Evolutionary conservation across 106 monocot genomes (phyloP).

Genomic region (Phalaenopsis aphrodite): DNA sequence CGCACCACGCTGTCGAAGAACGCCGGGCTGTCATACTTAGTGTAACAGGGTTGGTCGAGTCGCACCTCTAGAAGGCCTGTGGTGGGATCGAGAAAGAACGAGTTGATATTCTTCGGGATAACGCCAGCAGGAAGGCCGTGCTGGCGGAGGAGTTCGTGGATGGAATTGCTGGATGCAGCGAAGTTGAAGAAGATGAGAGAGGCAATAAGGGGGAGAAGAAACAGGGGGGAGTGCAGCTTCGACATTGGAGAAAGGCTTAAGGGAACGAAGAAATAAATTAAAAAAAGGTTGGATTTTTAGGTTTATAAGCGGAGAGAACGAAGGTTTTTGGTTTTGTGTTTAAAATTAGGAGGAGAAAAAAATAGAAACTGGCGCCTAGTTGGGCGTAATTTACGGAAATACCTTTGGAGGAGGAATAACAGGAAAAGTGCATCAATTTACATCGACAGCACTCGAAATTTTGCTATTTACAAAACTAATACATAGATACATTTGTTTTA

Average conservation of each 20-base stretch:
- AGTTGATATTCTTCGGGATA: conserved; percentile 42
- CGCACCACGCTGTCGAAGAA: conserved; percentile 55
- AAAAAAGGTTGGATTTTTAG: neutral
- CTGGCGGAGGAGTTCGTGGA: conserved; percentile 54
- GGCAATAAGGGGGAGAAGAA: neutral
- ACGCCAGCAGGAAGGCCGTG: conserved; percentile 76
- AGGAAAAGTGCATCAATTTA: no score
- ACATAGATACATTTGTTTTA: no score
- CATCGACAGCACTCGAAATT: no score
- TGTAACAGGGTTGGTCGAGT: conserved; percentile 59
- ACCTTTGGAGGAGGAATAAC: no score
- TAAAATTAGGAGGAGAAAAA: neutral
- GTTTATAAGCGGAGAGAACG: neutral
- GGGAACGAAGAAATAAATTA: neutral
- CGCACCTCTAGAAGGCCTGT: conserved; percentile 48
- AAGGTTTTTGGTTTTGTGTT: neutral
- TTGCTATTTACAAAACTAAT: no score
- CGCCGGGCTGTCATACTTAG: conserved; percentile 45
- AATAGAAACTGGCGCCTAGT: neutral
- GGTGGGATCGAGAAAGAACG: conserved; percentile 35
- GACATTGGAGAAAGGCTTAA: neutral
- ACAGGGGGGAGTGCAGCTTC: neutral
- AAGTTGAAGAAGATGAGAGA: neutral
- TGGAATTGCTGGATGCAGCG: neutral
- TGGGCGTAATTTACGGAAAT: neutral